phyloP scores from a whole-genome alignment of 352 stramenopile species.

The Peronospora destructor region DNA sequence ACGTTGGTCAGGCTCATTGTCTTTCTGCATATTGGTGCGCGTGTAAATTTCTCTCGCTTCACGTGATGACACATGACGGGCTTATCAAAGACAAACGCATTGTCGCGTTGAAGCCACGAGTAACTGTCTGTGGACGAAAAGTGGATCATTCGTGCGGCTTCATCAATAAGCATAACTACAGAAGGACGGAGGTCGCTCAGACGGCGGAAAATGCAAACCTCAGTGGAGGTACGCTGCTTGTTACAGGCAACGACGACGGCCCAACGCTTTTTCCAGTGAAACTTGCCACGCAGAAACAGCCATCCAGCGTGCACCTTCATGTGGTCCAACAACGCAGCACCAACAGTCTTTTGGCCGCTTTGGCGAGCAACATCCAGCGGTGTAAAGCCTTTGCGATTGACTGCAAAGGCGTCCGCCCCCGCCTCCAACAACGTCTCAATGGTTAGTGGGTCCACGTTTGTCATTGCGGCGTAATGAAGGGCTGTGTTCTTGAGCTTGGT shows the following conservation, averaged over 20 bases:
- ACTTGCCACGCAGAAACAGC: conserved; percentile 37
- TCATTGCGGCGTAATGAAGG: conserved; percentile 55
- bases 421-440: conserved; percentile 47
- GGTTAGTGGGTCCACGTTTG: conserved; percentile 30
- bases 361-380: conserved; percentile 60
- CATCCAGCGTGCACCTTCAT: conserved; percentile 53
- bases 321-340: conserved; percentile 39
- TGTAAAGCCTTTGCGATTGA: conserved; percentile 54
- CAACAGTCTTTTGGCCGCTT: conserved; percentile 34
- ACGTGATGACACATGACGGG: conserved; percentile 36
- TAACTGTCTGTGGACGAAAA: conserved; percentile 27
- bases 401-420: conserved; percentile 38
- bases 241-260: conserved; percentile 54
- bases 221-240: conserved; percentile 34
- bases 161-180: conserved; percentile 36
- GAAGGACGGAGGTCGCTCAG: conserved; percentile 23
- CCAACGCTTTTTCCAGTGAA: conserved; percentile 64
- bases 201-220: conserved; percentile 49
- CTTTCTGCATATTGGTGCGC: conserved; percentile 34
- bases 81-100: conserved; percentile 42
- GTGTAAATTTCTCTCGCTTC: conserved; percentile 30
- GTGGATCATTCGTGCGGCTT: conserved; percentile 21
- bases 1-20: conserved; percentile 37
- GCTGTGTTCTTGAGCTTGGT: conserved; percentile 46
- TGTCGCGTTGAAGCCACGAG: conserved; percentile 33